phyloP scores from a whole-genome alignment of 208 protist species.

The Trypanosoma cruzi region DNA sequence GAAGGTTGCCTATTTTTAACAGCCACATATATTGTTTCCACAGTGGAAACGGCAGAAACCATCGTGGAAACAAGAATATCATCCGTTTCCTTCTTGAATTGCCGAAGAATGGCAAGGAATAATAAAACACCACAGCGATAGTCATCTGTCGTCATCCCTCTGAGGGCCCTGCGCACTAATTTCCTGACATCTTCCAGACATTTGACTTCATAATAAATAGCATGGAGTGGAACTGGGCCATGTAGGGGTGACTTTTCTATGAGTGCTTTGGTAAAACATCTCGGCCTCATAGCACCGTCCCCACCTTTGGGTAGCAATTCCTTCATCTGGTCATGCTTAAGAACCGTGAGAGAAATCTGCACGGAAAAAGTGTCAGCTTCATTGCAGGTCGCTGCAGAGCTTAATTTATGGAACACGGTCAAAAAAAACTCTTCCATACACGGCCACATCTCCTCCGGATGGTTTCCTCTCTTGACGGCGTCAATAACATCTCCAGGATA shows the following conservation, averaged over 20 bases:
- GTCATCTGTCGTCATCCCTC: slow-evolving; percentile 6
- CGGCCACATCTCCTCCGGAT: not conserved
- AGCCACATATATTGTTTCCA: slow-evolving; percentile 27
- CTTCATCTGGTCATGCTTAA: slow-evolving; percentile 47
- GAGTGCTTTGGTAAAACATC: not conserved
- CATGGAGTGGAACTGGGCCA: slow-evolving; percentile 24
- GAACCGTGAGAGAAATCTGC: slow-evolving; percentile 35
- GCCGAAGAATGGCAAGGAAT: slow-evolving; percentile 1
- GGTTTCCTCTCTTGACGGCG: not conserved
- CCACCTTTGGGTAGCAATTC: slow-evolving; percentile 27
- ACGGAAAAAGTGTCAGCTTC: too few relatives aligned
- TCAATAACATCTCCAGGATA: not conserved
- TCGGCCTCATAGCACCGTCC: not conserved
- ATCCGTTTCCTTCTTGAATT: not conserved
- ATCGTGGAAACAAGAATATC: slow-evolving; percentile 49
- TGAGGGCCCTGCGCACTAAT: not conserved
- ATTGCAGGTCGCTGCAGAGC: too few relatives aligned
- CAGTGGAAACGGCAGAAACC: slow-evolving; percentile 20
- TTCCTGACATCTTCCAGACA: slow-evolving; percentile 5
- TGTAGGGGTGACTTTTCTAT: slow-evolving; percentile 30
- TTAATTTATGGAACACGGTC: not conserved
- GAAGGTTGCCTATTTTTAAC: slow-evolving; percentile 28
- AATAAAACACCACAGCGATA: not conserved
- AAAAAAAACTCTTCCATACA: slow-evolving; percentile 10
- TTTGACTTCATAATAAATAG: slow-evolving; percentile 20